Base-by-base conservation (phyloP, 2,329 filamentous ascomycete genomes). In the Pseudogymnoascus sp. region DNA sequence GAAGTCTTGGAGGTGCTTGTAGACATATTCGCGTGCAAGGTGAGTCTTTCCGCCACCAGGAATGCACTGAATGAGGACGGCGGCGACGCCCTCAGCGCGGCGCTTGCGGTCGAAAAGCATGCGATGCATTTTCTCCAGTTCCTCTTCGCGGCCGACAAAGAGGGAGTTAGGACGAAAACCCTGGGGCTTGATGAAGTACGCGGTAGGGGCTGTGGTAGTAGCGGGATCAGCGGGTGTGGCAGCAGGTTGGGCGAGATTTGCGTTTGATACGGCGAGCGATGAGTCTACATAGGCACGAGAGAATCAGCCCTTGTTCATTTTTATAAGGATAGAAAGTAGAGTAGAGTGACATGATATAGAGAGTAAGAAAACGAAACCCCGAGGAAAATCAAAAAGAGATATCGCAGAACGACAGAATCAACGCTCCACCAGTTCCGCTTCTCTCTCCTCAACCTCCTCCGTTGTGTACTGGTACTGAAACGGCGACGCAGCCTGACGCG, bases 31-130 rank as follows among this genome's bases (percentile, higher is more conserved):
- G 3, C 87, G 80, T 29, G 86, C 86, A 12, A 90, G 75, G 69
- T 89, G 86, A 1, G 85, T 86, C 73, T 90, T 90, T 2, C 87
- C 87, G 12, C 83, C 83, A 1, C 87, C 87, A 1, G 86, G 83
- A 40, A 86, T 81, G 37, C 84, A 84, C 66, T 84, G 83, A 10
- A 90, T 80, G 7, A 90, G 75, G 1, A 87, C 85, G 1, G 86
- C 84, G 23, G 83, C 83, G 0, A 86, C 85, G 14, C 86, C 84
- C 54, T 82, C 75, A 6, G 78, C 77, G 39, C 84, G 77, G 67
- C 80, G 80, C 67, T 80, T 80, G 29, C 77, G 76, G 68, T 86
- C 83, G 69, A 80, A 83, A 3, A 90, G 75, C 70, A 86, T 81
- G 60, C 75, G 77, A 68, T 88, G 84, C 23, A 90, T 75, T 2